A percentile compares a stretch with the other conserved stretches of the same genome.
phyloP scores from a whole-genome alignment of 2,329 filamentous ascomycete genomes.

The Claviceps monticola region DNA sequence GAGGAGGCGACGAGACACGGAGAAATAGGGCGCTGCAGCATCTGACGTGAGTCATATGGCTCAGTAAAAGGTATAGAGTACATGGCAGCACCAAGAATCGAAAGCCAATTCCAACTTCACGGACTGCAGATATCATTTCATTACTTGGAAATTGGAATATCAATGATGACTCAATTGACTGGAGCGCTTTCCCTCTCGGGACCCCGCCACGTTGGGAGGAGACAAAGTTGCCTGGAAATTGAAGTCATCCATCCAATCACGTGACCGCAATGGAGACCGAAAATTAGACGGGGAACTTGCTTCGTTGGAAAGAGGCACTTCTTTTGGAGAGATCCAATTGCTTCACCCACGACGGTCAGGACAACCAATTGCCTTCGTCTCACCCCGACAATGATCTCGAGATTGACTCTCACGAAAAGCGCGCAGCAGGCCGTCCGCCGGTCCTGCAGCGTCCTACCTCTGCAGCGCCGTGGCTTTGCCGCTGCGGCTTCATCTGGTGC shows the following conservation, averaged over 20 bases:
- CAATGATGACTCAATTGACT: background rate
- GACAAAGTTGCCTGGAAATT: background rate
- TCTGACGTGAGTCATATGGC: background rate
- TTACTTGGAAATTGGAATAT: background rate
- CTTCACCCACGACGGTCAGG: constrained; percentile 25
- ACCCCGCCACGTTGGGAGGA: too few relatives aligned
- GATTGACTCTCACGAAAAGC: constrained; percentile 44
- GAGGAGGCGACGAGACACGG: too few relatives aligned
- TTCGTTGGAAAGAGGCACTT: constrained; percentile 25
- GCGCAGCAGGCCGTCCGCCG: constrained; percentile 43
- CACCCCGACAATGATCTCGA: constrained; percentile 48
- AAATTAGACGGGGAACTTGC: constrained; percentile 29
- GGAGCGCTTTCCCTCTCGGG: background rate
- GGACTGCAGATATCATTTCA: background rate
- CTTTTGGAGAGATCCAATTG: constrained; percentile 25
- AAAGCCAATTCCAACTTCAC: background rate
- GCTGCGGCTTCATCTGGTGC: constrained; percentile 55
- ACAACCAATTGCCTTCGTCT: constrained; percentile 42
- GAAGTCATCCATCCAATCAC: constrained; percentile 15
- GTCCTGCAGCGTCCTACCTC: constrained; percentile 41
- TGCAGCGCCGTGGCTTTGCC: constrained; percentile 41
- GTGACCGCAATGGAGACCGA: constrained; percentile 23
- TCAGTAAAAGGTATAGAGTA: too few relatives aligned
- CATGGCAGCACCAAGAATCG: background rate
- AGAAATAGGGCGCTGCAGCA: background rate